phyloP scores from a whole-genome alignment of 345 rosid genomes.

The Melastoma malabathricum region DNA sequence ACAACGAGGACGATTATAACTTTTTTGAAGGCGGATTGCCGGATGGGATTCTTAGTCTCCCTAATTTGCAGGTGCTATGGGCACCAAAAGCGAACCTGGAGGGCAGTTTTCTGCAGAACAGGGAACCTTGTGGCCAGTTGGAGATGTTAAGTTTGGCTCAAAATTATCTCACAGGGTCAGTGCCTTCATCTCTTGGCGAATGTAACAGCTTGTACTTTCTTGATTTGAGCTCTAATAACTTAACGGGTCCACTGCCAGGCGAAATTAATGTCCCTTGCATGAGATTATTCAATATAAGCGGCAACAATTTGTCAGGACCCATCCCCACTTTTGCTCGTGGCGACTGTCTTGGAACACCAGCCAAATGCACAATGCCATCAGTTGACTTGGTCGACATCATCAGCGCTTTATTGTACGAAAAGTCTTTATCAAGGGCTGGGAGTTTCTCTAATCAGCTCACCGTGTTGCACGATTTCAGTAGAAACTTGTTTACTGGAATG shows the following conservation, averaged over 20 bases:
- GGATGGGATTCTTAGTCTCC: constrained; percentile 19
- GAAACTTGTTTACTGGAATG: constrained; percentile 26
- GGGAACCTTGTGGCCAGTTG: constrained; percentile 20
- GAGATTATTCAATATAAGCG: constrained; percentile 26
- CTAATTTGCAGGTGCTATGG: constrained; percentile 29
- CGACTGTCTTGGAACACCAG: constrained; percentile 14
- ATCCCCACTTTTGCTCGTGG: constrained; percentile 17
- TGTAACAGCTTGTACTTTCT: constrained; percentile 28
- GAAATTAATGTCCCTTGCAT: constrained; percentile 27
- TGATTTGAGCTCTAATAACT: constrained; percentile 34
- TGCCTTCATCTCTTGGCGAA: constrained; percentile 17
- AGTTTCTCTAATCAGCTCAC: constrained; percentile 5
- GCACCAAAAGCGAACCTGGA: constrained; percentile 24
- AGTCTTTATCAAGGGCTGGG: no score
- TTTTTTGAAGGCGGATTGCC: constrained; percentile 27
- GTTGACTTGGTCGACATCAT: constrained; percentile 17
- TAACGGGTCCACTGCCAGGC: constrained; percentile 24
- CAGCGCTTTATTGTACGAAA: constrained; percentile 20
- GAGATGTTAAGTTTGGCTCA: constrained; percentile 32
- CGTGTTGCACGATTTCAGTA: constrained; percentile 33
- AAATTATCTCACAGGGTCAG: constrained; percentile 23
- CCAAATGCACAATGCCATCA: constrained; percentile 1
- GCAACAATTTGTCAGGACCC: constrained; percentile 22
- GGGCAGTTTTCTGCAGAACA: constrained; percentile 18
- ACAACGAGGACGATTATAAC: constrained; percentile 25